phyloP scores from a whole-genome alignment of 2,329 filamentous ascomycete genomes.

The Fusarium austroafricanum region DNA sequence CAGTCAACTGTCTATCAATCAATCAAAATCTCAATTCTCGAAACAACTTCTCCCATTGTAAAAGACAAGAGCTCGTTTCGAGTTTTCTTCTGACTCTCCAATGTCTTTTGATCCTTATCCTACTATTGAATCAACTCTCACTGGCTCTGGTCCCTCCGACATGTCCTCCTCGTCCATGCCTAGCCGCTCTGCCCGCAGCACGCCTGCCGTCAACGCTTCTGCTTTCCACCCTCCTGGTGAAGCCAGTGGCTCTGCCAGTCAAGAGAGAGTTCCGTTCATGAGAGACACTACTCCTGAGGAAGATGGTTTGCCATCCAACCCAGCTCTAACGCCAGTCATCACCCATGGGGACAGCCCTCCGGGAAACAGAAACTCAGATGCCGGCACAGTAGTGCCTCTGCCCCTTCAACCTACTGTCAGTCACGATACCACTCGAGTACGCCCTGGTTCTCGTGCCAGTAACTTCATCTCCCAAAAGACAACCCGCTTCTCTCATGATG shows the following conservation, averaged over 20 bases:
- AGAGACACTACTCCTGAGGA: slow-evolving; percentile 18
- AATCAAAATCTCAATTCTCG: slow-evolving; percentile 10
- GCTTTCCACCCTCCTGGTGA: slow-evolving; percentile 40
- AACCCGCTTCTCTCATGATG: slow-evolving; percentile 38
- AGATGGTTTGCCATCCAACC: slow-evolving; percentile 13
- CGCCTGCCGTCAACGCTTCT: slow-evolving; percentile 33
- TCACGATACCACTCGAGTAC: slow-evolving; percentile 33
- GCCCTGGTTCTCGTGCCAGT: slow-evolving; percentile 36
- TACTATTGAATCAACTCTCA: slow-evolving; percentile 34
- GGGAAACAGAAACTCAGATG: slow-evolving; percentile 25
- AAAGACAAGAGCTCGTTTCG: slow-evolving; percentile 10
- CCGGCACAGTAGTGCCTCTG: slow-evolving; percentile 38
- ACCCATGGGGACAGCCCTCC: slow-evolving; percentile 16
- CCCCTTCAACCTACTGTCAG: slow-evolving; percentile 28
- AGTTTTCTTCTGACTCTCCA: slow-evolving; percentile 3
- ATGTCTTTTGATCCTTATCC: slow-evolving; percentile 34
- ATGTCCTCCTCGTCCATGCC: slow-evolving; percentile 39
- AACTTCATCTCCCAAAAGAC: slow-evolving; percentile 28
- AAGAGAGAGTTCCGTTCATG: slow-evolving; percentile 30
- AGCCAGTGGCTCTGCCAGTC: slow-evolving; percentile 14
- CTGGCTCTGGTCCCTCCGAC: slow-evolving; percentile 17
- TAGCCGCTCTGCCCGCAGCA: slow-evolving; percentile 43
- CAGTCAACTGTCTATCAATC: not conserved
- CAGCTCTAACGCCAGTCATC: slow-evolving; percentile 19
- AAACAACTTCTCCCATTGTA: slow-evolving; percentile 5